Conservation (phyloP, 2,329 filamentous ascomycete species). For the Pseudogymnoascus destructans region DNA sequence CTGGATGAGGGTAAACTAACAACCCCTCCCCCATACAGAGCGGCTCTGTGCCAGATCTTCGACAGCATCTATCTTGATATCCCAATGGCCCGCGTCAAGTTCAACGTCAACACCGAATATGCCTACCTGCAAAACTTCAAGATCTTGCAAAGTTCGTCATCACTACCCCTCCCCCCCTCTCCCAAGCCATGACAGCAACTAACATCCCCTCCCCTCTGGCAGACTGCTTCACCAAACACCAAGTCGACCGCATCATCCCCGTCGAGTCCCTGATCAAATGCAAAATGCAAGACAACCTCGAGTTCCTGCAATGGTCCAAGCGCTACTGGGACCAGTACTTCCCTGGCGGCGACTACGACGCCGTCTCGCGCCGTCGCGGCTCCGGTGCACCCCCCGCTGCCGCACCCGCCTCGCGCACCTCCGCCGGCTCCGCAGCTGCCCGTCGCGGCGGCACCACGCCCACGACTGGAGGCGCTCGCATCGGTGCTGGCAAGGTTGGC, state of each 20-base stretch:
- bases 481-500: conserved; percentile 32
- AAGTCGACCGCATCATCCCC: conserved; percentile 78
- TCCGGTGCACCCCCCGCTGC: conserved; percentile 43
- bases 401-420: conserved; percentile 36
- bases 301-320: conserved; percentile 97
- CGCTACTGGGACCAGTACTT: conserved; percentile 97
- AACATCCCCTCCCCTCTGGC: conserved; percentile 15
- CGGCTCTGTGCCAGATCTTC: conserved; percentile 91
- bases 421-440: conserved; percentile 32
- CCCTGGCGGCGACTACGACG: conserved; percentile 93
- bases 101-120: conserved; percentile 95
- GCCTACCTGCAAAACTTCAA: conserved; percentile 99
- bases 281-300: conserved; percentile 99
- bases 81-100: conserved; percentile 92
- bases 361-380: conserved; percentile 71
- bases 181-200: conserved; percentile 4
- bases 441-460: conserved; percentile 29
- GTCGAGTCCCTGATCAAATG: conserved; percentile 87
- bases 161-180: conserved; percentile 10
- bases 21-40: conserved; percentile 40
- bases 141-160: conserved; percentile 66
- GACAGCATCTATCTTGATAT: conserved; percentile 96
- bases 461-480: conserved; percentile 32
- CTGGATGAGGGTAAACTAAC: conserved; percentile 14
- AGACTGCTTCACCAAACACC: conserved; percentile 77